Conservation (phyloP, 2,329 filamentous ascomycete species). For the Calycina marina region DNA sequence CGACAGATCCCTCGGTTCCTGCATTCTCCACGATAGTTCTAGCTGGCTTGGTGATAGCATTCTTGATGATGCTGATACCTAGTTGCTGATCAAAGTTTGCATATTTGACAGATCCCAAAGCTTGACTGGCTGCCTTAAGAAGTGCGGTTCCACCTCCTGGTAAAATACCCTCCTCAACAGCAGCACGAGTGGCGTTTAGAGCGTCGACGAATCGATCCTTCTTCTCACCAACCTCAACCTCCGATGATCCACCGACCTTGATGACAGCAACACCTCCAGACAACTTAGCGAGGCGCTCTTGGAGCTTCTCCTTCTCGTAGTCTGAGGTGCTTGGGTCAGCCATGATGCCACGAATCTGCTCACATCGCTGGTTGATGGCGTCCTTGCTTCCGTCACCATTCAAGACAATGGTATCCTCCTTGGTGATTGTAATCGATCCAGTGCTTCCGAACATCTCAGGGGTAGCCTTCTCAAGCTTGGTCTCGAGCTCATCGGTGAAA, state of each 20-base stretch:
- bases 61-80: conserved; percentile 94
- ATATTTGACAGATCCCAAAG: conserved; percentile 67
- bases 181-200: conserved; percentile 91
- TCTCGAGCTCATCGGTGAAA: conserved; percentile 95
- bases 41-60: conserved; percentile 89
- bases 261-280: conserved; percentile 98
- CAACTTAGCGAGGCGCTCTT: conserved; percentile 98
- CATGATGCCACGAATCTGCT: conserved; percentile 98
- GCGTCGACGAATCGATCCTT: conserved; percentile 99
- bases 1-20: conserved; percentile 84
- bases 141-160: conserved; percentile 96
- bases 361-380: conserved; percentile 81
- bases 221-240: conserved; percentile 99
- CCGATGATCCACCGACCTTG: conserved; percentile 93
- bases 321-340: conserved; percentile 86
- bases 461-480: conserved; percentile 98
- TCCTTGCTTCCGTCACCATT: conserved; percentile 97
- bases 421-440: conserved; percentile 98
- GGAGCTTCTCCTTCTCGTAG: conserved; percentile 99
- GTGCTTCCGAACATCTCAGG: conserved; percentile 92
- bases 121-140: conserved; percentile 90
- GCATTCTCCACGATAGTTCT: conserved; percentile 97
- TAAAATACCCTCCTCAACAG: conserved; percentile 97
- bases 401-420: conserved; percentile 98
- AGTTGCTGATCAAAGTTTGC: conserved; percentile 99